Percentiles rank a stretch among this genome's conserved stretches.
Evolutionary conservation across 345 rosid genomes (phyloP).

Genomic region (Eucalyptus caleyi): DNA sequence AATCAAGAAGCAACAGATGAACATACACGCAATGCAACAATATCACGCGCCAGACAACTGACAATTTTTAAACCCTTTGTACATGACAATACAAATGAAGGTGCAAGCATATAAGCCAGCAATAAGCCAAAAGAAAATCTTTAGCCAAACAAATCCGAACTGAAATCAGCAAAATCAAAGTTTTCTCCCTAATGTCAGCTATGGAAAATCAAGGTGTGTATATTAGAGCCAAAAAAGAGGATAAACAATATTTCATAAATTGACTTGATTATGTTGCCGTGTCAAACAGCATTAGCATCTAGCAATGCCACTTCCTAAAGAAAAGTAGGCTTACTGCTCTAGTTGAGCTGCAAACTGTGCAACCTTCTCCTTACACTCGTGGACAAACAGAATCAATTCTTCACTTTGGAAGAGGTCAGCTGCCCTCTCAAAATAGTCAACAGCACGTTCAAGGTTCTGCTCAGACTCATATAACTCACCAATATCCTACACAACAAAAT

Average conservation of each 20-base stretch:
- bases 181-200: background rate
- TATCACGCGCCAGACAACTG: too few relatives aligned
- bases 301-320: background rate
- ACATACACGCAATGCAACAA: too few relatives aligned
- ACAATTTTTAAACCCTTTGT: too few relatives aligned
- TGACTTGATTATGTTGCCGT: background rate
- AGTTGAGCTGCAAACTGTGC: constrained; percentile 87
- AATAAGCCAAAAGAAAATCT: too few relatives aligned
- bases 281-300: background rate
- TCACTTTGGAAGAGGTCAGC: constrained; percentile 71
- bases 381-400: constrained; percentile 79
- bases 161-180: too few relatives aligned
- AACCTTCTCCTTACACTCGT: constrained; percentile 92
- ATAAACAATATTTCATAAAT: background rate
- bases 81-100: too few relatives aligned
- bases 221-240: background rate
- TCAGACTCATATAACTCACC: constrained; percentile 66
- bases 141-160: too few relatives aligned
- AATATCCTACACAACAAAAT: constrained; percentile 45
- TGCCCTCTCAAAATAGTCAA: constrained; percentile 55
- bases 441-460: constrained; percentile 45
- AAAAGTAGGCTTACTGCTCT: constrained; percentile 53
- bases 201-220: background rate
- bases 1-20: too few relatives aligned
- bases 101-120: too few relatives aligned